A percentile compares a stretch with the other conserved stretches of the same genome.
phyloP scores from a whole-genome alignment of 768 basidiomycete genomes.

The Amanita pallidorosea region DNA sequence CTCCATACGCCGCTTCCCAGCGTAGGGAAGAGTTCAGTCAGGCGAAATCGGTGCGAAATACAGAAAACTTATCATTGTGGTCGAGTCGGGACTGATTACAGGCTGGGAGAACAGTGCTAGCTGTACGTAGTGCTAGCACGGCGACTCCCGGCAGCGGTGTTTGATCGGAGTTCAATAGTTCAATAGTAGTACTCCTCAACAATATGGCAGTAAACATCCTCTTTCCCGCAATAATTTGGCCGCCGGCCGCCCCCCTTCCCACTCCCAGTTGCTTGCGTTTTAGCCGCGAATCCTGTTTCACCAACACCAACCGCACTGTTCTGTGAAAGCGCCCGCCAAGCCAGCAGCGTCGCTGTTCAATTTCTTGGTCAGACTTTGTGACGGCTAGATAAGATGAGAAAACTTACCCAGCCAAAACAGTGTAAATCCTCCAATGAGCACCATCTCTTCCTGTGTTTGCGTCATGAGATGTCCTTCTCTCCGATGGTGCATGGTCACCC shows the following conservation, averaged over 20 bases:
- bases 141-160: conserved; percentile 6
- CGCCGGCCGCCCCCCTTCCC: not conserved
- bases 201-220: conserved; percentile 58
- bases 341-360: conserved; percentile 26
- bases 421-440: conserved; percentile 61
- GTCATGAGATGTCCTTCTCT: conserved; percentile 50
- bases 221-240: conserved; percentile 47
- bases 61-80: conserved; percentile 50
- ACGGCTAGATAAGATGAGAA: not conserved
- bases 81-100: conserved; percentile 5
- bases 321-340: conserved; percentile 31
- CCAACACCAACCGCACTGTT: conserved; percentile 15
- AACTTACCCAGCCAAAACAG: conserved; percentile 68
- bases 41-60: not conserved
- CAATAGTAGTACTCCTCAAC: conserved; percentile 57
- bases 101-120: conserved; percentile 5
- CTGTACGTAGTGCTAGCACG: conserved; percentile 1
- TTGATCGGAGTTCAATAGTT: conserved; percentile 10
- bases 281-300: conserved; percentile 11
- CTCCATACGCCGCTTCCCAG: conserved; percentile 90
- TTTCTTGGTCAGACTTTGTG: not conserved
- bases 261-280: conserved; percentile 6
- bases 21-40: conserved; percentile 15
- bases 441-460: conserved; percentile 62
- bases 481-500: conserved; percentile 60